Base-by-base conservation (phyloP, 352 stramenopile genomes). In the Globisporangium recalcitrans region DNA sequence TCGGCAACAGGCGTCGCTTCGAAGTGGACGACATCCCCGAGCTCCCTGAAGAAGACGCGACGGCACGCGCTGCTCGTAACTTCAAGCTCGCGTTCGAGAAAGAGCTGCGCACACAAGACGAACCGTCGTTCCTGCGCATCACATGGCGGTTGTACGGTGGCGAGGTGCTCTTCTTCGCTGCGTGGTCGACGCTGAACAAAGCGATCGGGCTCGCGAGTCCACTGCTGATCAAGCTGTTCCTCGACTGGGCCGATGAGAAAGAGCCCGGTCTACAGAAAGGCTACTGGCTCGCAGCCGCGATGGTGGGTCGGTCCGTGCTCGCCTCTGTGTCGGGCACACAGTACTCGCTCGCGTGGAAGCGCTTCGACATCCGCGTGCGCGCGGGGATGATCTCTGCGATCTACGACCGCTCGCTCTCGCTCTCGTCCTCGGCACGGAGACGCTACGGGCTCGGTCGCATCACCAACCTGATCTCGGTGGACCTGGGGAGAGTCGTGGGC, bases 101-200 rank as follows among this genome's bases (percentile, higher is more conserved):
- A 1, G 79, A 90, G 44, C 64, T 79, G 4, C 60, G 32, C 0
- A n/a, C 31, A 34, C 34, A 36, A 14, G 6, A 38, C 1, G 29
- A 61, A 2, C 64, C 75, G 13, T 87, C 81, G 1, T 87, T 93
- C 34, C 36, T 95, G 34, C 80, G 79, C 9, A 57, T 92, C 11
- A 58, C 71, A 0, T 60, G 71, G 1, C 65, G 29, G 8, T 61
- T 95, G n/a, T 91, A 93, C 42, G 82, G 78, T 4, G 49, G 62
- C 4, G 79, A 95, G 40, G 68, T 93, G 10, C 32, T 74, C 0
- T 32, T 68, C 1, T 93, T 95, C 42, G 82, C 65, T 0, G 55
- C 78, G 10, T 95, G 85, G 85, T 92, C 85, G 22, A 78, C 73
- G 2, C 31, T 58, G 24, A 95, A 95, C 70, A 95, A 91, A 72